Evolutionary conservation across 2,329 filamentous ascomycete genomes (phyloP).

Genomic region (Albophoma yamanashiensis): DNA sequence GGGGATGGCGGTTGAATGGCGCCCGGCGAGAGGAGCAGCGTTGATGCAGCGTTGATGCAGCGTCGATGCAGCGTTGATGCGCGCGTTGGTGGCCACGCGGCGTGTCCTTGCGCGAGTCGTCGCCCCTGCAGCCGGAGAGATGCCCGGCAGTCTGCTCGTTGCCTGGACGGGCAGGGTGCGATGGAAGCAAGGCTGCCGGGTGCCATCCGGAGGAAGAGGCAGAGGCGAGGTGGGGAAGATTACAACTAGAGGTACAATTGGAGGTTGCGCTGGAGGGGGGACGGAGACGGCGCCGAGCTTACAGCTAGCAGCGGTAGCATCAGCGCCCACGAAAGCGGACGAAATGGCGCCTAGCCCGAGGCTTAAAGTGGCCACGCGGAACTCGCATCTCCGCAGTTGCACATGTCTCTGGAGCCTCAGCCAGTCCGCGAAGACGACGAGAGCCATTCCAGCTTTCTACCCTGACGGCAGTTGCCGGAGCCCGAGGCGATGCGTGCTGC

Average conservation of each 20-base stretch:
- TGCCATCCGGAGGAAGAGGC: neutral
- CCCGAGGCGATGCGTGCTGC: neutral
- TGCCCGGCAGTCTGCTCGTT: neutral
- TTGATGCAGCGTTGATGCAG: neutral
- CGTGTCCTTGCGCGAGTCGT: neutral
- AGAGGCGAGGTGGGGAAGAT: neutral
- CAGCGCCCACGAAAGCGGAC: neutral
- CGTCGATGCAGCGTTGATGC: neutral
- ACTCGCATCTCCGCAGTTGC: too few species aligned
- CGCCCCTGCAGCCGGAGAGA: neutral
- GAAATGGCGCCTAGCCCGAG: neutral
- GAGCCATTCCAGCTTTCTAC: neutral
- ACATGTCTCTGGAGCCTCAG: neutral
- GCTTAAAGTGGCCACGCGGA: neutral
- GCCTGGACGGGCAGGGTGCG: neutral
- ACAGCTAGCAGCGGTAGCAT: neutral
- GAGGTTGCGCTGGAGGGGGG: neutral
- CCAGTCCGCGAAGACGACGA: too few species aligned
- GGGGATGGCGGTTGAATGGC: neutral
- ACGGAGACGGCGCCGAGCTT: neutral
- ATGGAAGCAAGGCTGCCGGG: neutral
- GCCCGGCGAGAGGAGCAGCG: neutral
- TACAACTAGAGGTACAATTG: neutral
- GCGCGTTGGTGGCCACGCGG: too few species aligned
- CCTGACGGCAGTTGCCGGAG: neutral